Evolutionary conservation across 2,329 filamentous ascomycete genomes (phyloP).

Genomic region (Blastomyces silverae): DNA sequence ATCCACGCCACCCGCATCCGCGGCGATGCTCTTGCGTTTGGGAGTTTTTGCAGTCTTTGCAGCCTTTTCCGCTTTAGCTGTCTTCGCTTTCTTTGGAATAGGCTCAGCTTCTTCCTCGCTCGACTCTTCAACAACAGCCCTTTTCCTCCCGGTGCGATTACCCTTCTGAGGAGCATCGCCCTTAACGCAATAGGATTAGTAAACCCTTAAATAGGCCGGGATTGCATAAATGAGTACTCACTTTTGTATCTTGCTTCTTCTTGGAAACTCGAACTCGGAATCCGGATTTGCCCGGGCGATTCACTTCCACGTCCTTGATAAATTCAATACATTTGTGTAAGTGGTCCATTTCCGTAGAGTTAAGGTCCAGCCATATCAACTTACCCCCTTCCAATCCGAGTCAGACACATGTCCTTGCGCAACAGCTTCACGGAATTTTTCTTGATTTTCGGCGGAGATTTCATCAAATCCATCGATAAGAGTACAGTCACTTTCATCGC

Average conservation of each 20-base stretch:
- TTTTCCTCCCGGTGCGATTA: constrained; percentile 32
- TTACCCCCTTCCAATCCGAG: constrained; percentile 82
- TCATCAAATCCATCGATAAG: constrained; percentile 77
- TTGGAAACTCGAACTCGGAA: constrained; percentile 47
- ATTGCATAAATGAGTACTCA: constrained; percentile 13
- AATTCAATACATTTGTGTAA: not conserved
- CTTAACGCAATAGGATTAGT: constrained; percentile 22
- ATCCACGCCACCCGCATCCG: constrained; percentile 12
- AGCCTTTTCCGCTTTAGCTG: constrained; percentile 16
- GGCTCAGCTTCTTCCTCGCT: constrained; percentile 20
- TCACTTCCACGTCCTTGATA: constrained; percentile 64
- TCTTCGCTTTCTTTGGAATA: constrained; percentile 21
- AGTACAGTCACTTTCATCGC: constrained; percentile 52
- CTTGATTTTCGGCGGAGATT: constrained; percentile 59
- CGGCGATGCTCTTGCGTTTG: constrained; percentile 16
- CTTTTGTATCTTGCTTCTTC: constrained; percentile 24
- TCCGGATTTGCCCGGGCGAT: constrained; percentile 59
- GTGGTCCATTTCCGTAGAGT: not conserved
- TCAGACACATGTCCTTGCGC: constrained; percentile 72
- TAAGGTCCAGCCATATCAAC: constrained; percentile 30
- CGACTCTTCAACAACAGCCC: constrained; percentile 24
- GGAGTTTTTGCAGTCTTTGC: constrained; percentile 17
- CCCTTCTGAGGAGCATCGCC: constrained; percentile 32
- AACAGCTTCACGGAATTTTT: constrained; percentile 66
- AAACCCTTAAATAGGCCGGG: not conserved